Evolutionary conservation across 164 flowering plant species (phyloP).

Genomic region (Chimonanthus praecox): DNA sequence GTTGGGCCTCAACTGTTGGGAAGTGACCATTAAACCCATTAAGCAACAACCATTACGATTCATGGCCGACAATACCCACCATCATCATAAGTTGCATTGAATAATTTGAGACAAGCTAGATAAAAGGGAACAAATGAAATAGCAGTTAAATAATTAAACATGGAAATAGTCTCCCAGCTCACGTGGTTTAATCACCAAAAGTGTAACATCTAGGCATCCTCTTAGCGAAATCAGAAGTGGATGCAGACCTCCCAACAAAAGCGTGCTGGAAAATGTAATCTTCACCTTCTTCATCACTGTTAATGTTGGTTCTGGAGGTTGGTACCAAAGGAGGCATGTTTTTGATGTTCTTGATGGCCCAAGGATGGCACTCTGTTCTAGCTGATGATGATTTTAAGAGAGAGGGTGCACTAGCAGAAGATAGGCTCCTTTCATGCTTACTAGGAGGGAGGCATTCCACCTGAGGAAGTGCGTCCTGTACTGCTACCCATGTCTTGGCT

Average conservation of each 20-base stretch:
- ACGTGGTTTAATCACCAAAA: constrained; percentile 14
- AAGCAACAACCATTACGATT: neutral
- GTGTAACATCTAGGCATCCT: constrained; percentile 31
- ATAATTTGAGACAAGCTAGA: neutral
- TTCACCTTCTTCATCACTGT: constrained; percentile 28
- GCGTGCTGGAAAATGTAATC: constrained; percentile 3
- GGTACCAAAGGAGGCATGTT: constrained; percentile 35
- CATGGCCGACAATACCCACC: neutral
- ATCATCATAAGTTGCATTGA: neutral
- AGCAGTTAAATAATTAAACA: neutral
- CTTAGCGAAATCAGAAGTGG: constrained; percentile 37
- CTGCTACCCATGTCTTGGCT: constrained; percentile 32
- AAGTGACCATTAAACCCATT: neutral
- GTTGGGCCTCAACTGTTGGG: neutral
- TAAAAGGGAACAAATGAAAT: neutral
- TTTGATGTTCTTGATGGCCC: constrained; percentile 49
- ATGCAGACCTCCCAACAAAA: constrained; percentile 35
- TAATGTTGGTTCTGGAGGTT: constrained; percentile 31
- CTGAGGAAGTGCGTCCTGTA: constrained; percentile 33
- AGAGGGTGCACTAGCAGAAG: constrained; percentile 25
- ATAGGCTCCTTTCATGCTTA: constrained; percentile 13
- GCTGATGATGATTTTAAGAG: constrained; percentile 19
- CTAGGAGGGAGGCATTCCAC: constrained; percentile 18
- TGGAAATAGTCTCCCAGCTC: neutral
- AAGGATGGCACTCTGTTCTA: constrained; percentile 52